Base-by-base conservation (phyloP, 2,329 filamentous ascomycete species). In the Hypoxylon sp. region DNA sequence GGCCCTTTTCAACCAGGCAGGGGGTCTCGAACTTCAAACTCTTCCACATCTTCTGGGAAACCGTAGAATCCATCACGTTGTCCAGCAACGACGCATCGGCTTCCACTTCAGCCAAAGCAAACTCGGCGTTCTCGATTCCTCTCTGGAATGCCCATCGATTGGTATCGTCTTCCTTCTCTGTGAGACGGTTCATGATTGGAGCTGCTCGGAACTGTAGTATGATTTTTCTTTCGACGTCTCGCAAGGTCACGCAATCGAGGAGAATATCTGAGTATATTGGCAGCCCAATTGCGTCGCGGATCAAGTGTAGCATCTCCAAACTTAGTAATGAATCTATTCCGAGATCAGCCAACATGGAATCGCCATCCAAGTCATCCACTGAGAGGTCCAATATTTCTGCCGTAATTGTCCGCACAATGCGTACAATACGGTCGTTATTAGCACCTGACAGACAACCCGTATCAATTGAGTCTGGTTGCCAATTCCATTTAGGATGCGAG, bases 241-340 rank as follows among this genome's bases (percentile, higher is more conserved):
- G 17, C 11, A 51, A 50, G 7, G 48, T 27, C n/a, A 40, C 27
- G 20, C 57, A 60, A 13, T 48, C 57, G 31, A 60, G 44, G 5
- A 58, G 27, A 31, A 27, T 48, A 46, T 58, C 55, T 27, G 55
- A 35, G 30, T 49, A 58, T 17, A 58, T 44, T 11, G 55, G 55
- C 20, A 58, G 11, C 3, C 55, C 30, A 2, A 35, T 48, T 30
- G 14, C n/a, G 20, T 33, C 11, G 7, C 42, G 55, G 17, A 58
- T 27, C 11, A 58, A n/a, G 17, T 25, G 27, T 2, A 58, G 2
- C 42, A 58, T 49, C 42, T 58, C 55, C 42, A 58, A 25, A 17
- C 55, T 49, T 2, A 20, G 11, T 48, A 51, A 31, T 17, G 57
- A 60, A 20, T 60, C 46, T 10, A 60, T 60, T 11, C 57, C 46